Percentiles rank a stretch among this genome's conserved stretches.
These are phyloP conservation scores for Hypoxylon sp. DNA, from an alignment of 2,329 filamentous ascomycete genomes.

Conservation along the genomic window DNA sequence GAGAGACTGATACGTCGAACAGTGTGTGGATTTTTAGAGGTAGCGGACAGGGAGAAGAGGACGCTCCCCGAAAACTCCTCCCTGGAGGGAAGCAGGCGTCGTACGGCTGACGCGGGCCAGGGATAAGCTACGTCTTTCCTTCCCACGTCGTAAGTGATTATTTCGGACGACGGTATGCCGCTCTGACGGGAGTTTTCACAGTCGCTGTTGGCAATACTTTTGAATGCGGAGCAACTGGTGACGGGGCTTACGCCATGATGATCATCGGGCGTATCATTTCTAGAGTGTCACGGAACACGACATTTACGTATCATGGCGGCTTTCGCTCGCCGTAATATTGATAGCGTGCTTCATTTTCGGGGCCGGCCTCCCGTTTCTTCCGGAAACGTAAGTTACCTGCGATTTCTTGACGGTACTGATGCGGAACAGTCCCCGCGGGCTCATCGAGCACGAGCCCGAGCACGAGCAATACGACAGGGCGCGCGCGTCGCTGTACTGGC, in stretches of 20 bases:
- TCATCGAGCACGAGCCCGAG: conserved; percentile 64
- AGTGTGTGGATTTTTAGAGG: conserved; percentile 25
- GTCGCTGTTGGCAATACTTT: conserved; percentile 62
- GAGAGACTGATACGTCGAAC: conserved; percentile 8
- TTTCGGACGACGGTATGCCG: conserved; percentile 64
- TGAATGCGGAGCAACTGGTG: conserved; percentile 58
- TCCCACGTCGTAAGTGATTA: conserved; percentile 64
- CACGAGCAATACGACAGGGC: conserved; percentile 59
- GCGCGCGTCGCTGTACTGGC: conserved; percentile 58
- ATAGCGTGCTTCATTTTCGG: conserved; percentile 64
- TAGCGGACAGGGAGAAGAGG: conserved; percentile 2
- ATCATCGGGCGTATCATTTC: conserved; percentile 63
- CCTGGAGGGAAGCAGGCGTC: background rate
- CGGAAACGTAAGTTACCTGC: conserved; percentile 62
- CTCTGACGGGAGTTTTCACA: conserved; percentile 59
- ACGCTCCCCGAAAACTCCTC: conserved; percentile 3
- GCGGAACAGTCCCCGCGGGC: conserved; percentile 63
- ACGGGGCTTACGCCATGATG: conserved; percentile 60
- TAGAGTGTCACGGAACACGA: conserved; percentile 60
- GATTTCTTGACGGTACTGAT: background rate
- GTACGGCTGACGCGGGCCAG: conserved; percentile 14
- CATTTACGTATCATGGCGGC: conserved; percentile 63
- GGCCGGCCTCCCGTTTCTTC: conserved; percentile 62
- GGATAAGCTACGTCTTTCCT: conserved; percentile 64
- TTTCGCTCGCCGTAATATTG: conserved; percentile 64